Conservation (phyloP, 2,329 filamentous ascomycete genomes). For the Colletotrichum cuscutae region DNA sequence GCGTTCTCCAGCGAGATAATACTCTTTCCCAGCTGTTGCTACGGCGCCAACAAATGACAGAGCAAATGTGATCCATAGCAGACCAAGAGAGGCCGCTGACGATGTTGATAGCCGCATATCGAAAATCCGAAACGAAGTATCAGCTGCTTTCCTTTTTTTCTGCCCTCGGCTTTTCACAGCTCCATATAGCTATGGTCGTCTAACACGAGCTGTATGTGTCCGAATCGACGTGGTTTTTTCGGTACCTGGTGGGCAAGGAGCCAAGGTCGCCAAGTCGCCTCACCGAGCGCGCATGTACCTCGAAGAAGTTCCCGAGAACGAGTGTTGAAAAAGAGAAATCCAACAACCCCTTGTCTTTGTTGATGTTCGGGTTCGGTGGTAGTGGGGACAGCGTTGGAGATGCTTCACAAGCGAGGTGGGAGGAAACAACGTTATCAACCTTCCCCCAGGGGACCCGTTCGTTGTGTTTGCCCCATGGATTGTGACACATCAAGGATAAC, state of each 20-base stretch:
- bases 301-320: neutral
- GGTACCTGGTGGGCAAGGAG: neutral
- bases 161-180: neutral
- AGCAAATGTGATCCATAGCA: neutral
- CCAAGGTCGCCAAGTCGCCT: conserved; percentile 12
- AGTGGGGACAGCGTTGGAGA: neutral
- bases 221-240: neutral
- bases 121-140: neutral
- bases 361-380: neutral
- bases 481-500: conserved; percentile 28
- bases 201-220: neutral
- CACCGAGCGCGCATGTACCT: conserved; percentile 10
- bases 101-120: conserved; percentile 2
- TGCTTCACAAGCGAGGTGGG: neutral
- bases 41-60: neutral
- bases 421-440: conserved; percentile 23
- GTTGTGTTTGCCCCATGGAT: neutral
- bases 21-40: neutral
- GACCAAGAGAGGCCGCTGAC: conserved; percentile 1
- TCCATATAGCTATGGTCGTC: conserved; percentile 12
- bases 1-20: neutral
- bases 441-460: conserved; percentile 12
- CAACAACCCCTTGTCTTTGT: too few relatives aligned
- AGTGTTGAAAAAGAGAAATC: neutral
- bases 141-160: neutral